phyloP scores from a whole-genome alignment of 2,329 filamentous ascomycete genomes.

The Lecanicillium sp. region DNA sequence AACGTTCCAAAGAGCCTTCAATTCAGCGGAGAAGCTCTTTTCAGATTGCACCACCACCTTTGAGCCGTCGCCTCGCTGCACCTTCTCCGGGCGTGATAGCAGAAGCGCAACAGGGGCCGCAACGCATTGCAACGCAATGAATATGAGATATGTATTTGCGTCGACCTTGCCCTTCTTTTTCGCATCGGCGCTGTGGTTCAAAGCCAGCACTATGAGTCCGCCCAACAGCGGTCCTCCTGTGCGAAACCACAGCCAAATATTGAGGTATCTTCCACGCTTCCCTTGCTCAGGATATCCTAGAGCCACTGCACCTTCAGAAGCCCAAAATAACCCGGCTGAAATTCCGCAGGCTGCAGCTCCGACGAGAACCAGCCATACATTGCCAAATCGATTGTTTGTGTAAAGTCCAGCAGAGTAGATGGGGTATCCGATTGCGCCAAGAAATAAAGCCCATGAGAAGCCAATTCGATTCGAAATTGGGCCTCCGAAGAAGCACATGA shows the following conservation, averaged over 20 bases:
- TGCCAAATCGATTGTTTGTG: constrained; percentile 41
- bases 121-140: constrained; percentile 20
- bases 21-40: constrained; percentile 15
- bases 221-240: constrained; percentile 40
- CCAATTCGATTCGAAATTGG: constrained; percentile 42
- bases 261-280: constrained; percentile 33
- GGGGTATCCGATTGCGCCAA: constrained; percentile 39
- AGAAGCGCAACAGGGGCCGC: constrained; percentile 17
- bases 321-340: constrained; percentile 43
- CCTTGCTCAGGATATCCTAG: constrained; percentile 39
- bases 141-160: constrained; percentile 19
- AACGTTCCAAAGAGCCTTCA: constrained; percentile 14
- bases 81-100: constrained; percentile 20
- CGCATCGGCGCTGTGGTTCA: constrained; percentile 24
- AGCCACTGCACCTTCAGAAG: constrained; percentile 40
- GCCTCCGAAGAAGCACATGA: constrained; percentile 39
- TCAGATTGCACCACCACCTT: constrained; percentile 14
- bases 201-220: constrained; percentile 35
- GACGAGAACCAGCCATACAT: constrained; percentile 42
- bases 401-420: constrained; percentile 40
- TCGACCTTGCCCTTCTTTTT: constrained; percentile 17
- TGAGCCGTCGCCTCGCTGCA: constrained; percentile 17
- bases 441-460: constrained; percentile 33
- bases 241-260: constrained; percentile 35
- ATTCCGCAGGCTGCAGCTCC: constrained; percentile 40